Evolutionary conservation across 2,329 filamentous ascomycete genomes (phyloP), one percentile per base, ranked within the genome.

Genomic region (Aschersonia sp.): DNA sequence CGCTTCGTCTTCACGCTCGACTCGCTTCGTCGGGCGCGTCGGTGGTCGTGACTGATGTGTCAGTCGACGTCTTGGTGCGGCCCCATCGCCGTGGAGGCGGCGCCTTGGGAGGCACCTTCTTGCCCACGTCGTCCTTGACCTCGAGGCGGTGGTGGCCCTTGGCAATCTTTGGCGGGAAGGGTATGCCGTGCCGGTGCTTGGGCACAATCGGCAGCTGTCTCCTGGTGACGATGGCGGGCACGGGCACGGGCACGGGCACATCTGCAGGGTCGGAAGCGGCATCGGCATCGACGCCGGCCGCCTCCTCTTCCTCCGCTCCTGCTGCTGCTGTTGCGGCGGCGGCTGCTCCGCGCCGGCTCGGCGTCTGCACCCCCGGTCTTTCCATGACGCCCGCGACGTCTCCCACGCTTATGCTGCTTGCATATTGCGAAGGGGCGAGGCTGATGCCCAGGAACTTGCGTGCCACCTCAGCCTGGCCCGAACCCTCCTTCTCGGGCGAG

Each of bases 371-470:
- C 1, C 84, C 87, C 0, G 87, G 87, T 61, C 85, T 88, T 64
- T 90, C 87, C 61, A 75, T 86, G 43, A 88, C 83, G 9, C 79
- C 77, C 6, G 87, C 87, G 41, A 94, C 79, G 55, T 92, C 84
- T 35, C 79, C 71, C 44, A 92, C 83, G 58, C 84, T 89, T 53
- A 87, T 69, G 56, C 74, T 80, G 59, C 87, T 94, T 44, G 76
- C 77, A n/a, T 74, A 76, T 46, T 84, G 77, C 2, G 67, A 66
- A 2, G 76, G 71, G 1, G 79, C 76, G 4, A 90, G 69, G 50
- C 79, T 84, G 63, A 89, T 87, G 8, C 84, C 84, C 4, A 88
- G 63, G 31, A 83, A 63, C 53, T 79, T 81, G 35, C 67, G 70
- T 5, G 76, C 73, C 45, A 80, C 71, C 49, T 71, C 65, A 42